A percentile compares a stretch with the other conserved stretches of the same genome.
phyloP scores from a whole-genome alignment of 768 basidiomycete species.

The Lyophyllum decastes region DNA sequence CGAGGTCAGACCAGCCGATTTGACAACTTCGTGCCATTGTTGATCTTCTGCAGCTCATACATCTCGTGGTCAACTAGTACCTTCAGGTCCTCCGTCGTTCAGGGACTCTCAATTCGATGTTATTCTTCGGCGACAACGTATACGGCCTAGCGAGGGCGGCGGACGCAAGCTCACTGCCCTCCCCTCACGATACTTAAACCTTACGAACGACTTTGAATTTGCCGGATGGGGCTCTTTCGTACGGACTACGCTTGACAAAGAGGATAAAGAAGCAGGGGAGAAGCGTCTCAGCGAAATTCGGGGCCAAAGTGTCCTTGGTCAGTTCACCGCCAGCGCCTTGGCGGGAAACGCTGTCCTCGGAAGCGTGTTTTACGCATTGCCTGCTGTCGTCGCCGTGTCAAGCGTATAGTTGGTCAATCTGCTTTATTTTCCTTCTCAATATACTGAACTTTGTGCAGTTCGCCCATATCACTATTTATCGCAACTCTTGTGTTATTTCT shows the following conservation, averaged over 20 bases:
- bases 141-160: constrained; percentile 45
- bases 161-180: constrained; percentile 38
- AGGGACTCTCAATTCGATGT: constrained; percentile 52
- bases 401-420: constrained; percentile 57
- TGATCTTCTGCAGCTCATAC: background rate
- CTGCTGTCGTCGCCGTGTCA: constrained; percentile 59
- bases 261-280: constrained; percentile 40
- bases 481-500: constrained; percentile 64
- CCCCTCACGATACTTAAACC: constrained; percentile 63
- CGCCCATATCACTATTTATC: constrained; percentile 66
- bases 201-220: constrained; percentile 68
- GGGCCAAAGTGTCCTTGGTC: constrained; percentile 51
- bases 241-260: constrained; percentile 43
- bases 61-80: background rate
- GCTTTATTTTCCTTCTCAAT: background rate
- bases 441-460: constrained; percentile 38
- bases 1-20: constrained; percentile 1
- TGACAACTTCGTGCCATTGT: background rate
- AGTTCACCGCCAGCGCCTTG: constrained; percentile 64
- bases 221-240: constrained; percentile 67
- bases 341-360: constrained; percentile 71
- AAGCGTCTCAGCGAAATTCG: constrained; percentile 27
- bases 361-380: constrained; percentile 70
- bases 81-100: constrained; percentile 36
- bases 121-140: constrained; percentile 60